Evolutionary conservation across 169 alveolate genomes (phyloP).

Genomic region (Plasmodium knowlesi): DNA sequence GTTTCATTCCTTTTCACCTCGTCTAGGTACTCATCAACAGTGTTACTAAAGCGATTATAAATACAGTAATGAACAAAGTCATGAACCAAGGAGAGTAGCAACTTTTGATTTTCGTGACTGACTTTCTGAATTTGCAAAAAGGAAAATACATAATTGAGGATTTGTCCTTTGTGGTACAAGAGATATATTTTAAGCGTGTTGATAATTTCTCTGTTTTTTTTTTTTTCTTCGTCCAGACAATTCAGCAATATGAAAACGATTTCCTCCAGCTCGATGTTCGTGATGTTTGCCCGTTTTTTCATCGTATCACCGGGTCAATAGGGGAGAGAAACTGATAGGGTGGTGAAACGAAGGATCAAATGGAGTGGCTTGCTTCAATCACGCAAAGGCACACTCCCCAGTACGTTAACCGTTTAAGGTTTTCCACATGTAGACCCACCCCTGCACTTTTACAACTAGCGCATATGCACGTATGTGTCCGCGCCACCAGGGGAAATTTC

Average conservation of each 20-base stretch:
- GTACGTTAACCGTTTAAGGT: neutral
- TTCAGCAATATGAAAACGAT: constrained; percentile 38
- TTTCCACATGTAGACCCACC: neutral
- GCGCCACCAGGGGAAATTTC: neutral
- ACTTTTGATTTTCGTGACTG: constrained; percentile 63
- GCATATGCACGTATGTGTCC: neutral
- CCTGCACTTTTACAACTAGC: neutral
- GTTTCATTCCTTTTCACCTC: neutral
- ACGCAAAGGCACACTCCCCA: neutral
- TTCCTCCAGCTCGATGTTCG: constrained; percentile 61
- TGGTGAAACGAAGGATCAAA: neutral
- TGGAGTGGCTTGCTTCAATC: neutral
- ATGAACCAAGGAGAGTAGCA: constrained; percentile 20
- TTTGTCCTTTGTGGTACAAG: constrained; percentile 63
- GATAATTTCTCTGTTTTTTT: constrained; percentile 41
- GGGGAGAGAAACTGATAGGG: neutral
- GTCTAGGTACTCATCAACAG: constrained; percentile 31
- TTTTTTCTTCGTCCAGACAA: constrained; percentile 58
- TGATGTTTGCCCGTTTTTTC: constrained; percentile 54
- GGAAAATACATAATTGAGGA: constrained; percentile 65
- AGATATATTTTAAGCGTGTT: constrained; percentile 60
- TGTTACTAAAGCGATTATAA: constrained; percentile 22
- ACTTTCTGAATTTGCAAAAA: constrained; percentile 71
- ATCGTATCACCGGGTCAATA: neutral
- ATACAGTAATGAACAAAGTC: constrained; percentile 57